Evolutionary conservation across 83 land plant genomes (phyloP), one percentile per base, ranked within the genome.

Genomic region (Isoetes engelmannii): DNA sequence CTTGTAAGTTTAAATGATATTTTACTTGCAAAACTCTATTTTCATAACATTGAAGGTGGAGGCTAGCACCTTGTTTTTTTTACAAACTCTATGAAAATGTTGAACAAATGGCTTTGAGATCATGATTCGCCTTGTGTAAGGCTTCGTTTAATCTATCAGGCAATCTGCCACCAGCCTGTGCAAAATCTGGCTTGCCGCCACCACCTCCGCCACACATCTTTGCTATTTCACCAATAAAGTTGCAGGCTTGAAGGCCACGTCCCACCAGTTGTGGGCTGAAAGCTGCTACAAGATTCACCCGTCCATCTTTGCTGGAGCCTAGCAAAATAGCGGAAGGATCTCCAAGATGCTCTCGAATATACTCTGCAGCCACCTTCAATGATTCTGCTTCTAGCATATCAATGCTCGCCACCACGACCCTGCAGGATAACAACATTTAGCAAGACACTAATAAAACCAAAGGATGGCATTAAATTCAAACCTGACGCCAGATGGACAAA

Each of bases 141-240:
- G 98, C 96, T 56, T 65, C 69, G 7, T 58, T 45, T 48, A 92
- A 67, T 20, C 87, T 89, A 70, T 92, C 96, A 3, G 98, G 98
- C 65, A 78, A 81, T 70, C 79, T 87, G 53, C 98, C 98, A 50
- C 98, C 98, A 43, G 98, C 98, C 72, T 93, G 98, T 5, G 98
- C 98, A 79, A 93, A 87, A 74, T 93, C 86, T 5, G 96, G 96
- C 58, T 85, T 77, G 7, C 98, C 98, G 63, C 98, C 98, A 18
- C 98, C 96, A 67, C 96, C 92, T 49, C 98, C 98, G 56, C 96
- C 96, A 75, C 98, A 93, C 44, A 87, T 44, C 66, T 74, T 83
- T 7, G 98, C 98, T 74, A 93, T 77, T 4, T 74, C 77, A 5
- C 98, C 96, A 37, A 93, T 73, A 62, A 93, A 87, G 48, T 90